phyloP scores from a whole-genome alignment of 768 basidiomycete species.

The Heimioporus sp. region DNA sequence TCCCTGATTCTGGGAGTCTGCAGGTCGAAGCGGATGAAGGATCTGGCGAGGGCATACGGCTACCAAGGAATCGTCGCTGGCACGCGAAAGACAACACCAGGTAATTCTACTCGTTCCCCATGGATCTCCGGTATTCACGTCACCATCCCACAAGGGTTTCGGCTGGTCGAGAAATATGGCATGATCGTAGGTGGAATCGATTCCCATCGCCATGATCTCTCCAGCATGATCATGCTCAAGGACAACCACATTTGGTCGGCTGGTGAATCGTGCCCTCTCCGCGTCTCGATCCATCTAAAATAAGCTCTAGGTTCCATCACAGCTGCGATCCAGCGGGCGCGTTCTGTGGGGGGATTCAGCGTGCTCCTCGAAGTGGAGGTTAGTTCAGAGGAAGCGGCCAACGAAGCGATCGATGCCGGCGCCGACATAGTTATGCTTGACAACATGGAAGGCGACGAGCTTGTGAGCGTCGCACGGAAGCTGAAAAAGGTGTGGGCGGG shows the following conservation, averaged over 20 bases:
- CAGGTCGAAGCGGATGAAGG: slow-evolving; percentile 82
- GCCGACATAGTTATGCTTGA: slow-evolving; percentile 96
- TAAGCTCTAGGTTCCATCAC: slow-evolving; percentile 76
- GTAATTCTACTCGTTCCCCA: slow-evolving; percentile 27
- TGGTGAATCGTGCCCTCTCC: slow-evolving; percentile 43
- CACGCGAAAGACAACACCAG: slow-evolving; percentile 96
- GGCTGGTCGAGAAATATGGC: slow-evolving; percentile 96
- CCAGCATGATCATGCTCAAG: slow-evolving; percentile 99
- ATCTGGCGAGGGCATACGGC: slow-evolving; percentile 72
- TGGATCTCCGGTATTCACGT: slow-evolving; percentile 4
- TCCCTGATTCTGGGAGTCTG: neutral
- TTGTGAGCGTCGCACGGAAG: slow-evolving; percentile 63
- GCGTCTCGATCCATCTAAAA: slow-evolving; percentile 1
- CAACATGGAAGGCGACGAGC: slow-evolving; percentile 79
- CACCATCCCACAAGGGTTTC: slow-evolving; percentile 58
- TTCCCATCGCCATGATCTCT: slow-evolving; percentile 93
- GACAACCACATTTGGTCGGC: slow-evolving; percentile 99
- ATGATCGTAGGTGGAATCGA: slow-evolving; percentile 99
- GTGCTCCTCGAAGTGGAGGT: slow-evolving; percentile 94
- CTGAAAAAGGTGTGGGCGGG: slow-evolving; percentile 81
- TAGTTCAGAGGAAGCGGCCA: slow-evolving; percentile 81
- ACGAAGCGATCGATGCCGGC: slow-evolving; percentile 96
- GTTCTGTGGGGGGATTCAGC: slow-evolving; percentile 87
- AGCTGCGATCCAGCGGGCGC: slow-evolving; percentile 80
- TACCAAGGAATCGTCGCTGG: slow-evolving; percentile 91